Conservation (phyloP, 305 asterid species). For the Caryopteris hybrid region DNA sequence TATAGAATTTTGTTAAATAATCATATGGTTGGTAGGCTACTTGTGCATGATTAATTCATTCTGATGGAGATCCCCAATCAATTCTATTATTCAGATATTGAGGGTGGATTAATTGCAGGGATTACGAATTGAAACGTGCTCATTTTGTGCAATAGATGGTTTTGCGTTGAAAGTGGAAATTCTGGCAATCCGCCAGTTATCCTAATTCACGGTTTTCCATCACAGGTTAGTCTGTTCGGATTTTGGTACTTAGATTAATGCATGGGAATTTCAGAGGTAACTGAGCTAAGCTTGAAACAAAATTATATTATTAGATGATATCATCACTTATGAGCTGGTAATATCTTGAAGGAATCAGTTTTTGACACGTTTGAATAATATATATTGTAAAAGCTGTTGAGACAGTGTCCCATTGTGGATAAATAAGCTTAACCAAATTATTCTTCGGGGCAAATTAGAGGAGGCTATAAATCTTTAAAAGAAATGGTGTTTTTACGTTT, state of each 20-base stretch:
- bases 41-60: neutral
- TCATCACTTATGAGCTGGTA: neutral
- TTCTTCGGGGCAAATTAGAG: too few relatives aligned
- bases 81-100: conserved; percentile 43
- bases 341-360: neutral
- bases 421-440: neutral
- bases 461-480: neutral
- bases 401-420: neutral
- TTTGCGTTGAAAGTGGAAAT: conserved; percentile 78
- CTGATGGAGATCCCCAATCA: conserved; percentile 14
- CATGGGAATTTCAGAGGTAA: neutral
- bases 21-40: conserved; percentile 5
- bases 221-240: conserved; percentile 52
- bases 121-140: conserved; percentile 66
- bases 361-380: neutral
- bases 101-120: conserved; percentile 81
- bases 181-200: conserved; percentile 54
- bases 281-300: neutral
- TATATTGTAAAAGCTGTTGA: neutral
- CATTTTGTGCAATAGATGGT: conserved; percentile 96
- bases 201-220: conserved; percentile 83
- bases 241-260: neutral
- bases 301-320: neutral
- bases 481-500: neutral
- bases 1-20: neutral